Base-by-base conservation (phyloP, 2,329 filamentous ascomycete genomes). In the Pyrenochaeta sp. region DNA sequence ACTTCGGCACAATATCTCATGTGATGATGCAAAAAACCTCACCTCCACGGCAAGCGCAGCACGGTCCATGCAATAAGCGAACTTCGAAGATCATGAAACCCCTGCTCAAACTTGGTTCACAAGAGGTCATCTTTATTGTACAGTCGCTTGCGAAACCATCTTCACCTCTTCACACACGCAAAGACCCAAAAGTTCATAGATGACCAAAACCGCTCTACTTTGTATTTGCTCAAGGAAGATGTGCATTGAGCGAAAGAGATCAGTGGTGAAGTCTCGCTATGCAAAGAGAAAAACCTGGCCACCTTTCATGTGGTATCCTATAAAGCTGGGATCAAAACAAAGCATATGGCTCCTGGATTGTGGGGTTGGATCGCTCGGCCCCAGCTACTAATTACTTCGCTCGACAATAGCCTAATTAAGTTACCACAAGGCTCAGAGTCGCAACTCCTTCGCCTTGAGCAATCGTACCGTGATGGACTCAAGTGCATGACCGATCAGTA, bases 281-380 rank as follows among this genome's bases (percentile, higher is more conserved):
- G 24, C 24, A 27, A 27, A 13, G 24, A 27, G 24, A 27, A 27
- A 27, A 27, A 27, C 24, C 24, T 27, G 24, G 24, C 24, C 24
- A 5, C 24, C 24, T 27, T 27, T 27, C 24, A 27, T 27, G 24
- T 13, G 24, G 24, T 27, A 27, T 27, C 24, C 11, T 41, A 14
- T 24, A 34, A 34, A 41, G 37, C 22, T 32, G 27, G 28, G 28
- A 19, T 13, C 10, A 20, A 11, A 23, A 41, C 19, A 15, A 29
- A 15, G 37, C 37, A 8, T 23, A 15, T 23, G 27, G 37, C 11
- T 41, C 32, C 37, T 41, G 28, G 37, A 32, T 41, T 18, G 37
- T 32, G 10, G 28, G 15, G 26, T 7, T 19, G 14, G 29, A 34
- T 41, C 37, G 20, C 37, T 14, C 28, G 7, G 27, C 13, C 3